Base-by-base conservation (phyloP, 331 rosid genomes). In the Quercus lobata region DNA sequence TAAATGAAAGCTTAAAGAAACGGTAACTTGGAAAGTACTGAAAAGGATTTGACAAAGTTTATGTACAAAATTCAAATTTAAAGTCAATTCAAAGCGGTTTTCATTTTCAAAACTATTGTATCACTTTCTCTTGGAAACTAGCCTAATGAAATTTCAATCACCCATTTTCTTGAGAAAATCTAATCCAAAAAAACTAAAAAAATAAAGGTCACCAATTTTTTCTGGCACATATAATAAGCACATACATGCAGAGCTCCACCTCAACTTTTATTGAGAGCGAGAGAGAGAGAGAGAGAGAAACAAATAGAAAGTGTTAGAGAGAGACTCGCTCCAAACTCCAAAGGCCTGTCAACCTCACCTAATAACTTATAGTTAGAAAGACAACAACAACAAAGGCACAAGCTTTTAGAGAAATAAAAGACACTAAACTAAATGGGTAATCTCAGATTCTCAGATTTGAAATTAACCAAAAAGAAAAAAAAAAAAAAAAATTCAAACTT, bases 311-410 rank as follows among this genome's bases (percentile, higher is more conserved):
- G 7, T 56, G 55, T 16, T 53, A 82, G 66, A 77, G 57, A 83
- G 57, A 57, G 69, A 70, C 3, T 57, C 72, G 44, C 3, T n/a
- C 49, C 53, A 54, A 60, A 41, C 12, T 2, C 46, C 46, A 41
- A 53, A 27, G 44, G 52, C 82, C 68, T 61, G 79, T 79, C 82
- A 54, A 72, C 72, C 80, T 73, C 78, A 80, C 78, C 79, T 0
- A 62, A 57, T 44, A 62, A 78, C 79, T 53, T 34, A 60, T n/a
- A 73, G 22, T 41, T 18, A 6, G 1, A 52, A 22, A 16, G n/a
- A 16, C n/a, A 6, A 0, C 3, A 1, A 1, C 17, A 5, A 16
- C 24, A 5, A 6, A 29, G 30, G 24, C 54, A 49, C 17, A 49
- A 5, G 6, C 18, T 41, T 19, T 35, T 35, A 68, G 72, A 35